Evolutionary conservation across 352 stramenopile species (phyloP).

Genomic region (Pythium apleroticum): DNA sequence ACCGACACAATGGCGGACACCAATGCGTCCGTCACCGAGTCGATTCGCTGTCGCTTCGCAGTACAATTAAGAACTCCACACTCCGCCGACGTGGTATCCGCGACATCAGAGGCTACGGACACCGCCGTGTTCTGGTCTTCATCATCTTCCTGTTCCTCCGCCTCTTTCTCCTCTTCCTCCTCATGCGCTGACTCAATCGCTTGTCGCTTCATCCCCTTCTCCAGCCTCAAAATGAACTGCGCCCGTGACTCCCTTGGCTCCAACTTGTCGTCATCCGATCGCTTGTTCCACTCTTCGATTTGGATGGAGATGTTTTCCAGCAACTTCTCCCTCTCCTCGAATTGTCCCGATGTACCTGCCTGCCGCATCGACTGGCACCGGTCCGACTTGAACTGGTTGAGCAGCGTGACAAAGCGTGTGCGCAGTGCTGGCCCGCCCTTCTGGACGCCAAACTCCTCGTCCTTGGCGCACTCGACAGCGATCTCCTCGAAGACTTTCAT

Average conservation of each 20-base stretch:
- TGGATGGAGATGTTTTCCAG: background rate
- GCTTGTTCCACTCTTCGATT: constrained; percentile 12
- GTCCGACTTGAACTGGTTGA: constrained; percentile 2
- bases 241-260: background rate
- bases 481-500: constrained; percentile 14
- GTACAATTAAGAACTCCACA: background rate
- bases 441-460: constrained; percentile 5
- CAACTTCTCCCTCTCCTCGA: background rate
- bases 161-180: background rate
- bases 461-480: background rate
- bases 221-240: background rate
- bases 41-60: background rate
- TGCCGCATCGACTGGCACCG: constrained; percentile 8
- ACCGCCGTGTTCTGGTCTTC: background rate
- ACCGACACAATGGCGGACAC: background rate
- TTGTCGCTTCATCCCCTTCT: background rate
- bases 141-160: background rate
- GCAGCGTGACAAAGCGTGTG: constrained; percentile 2
- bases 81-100: background rate
- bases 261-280: background rate
- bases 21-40: background rate
- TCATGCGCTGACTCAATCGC: background rate
- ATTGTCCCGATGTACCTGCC: background rate
- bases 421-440: constrained; percentile 4
- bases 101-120: background rate